Evolutionary conservation across 2,329 filamentous ascomycete genomes (phyloP).

Genomic region (Penicillium sp.): DNA sequence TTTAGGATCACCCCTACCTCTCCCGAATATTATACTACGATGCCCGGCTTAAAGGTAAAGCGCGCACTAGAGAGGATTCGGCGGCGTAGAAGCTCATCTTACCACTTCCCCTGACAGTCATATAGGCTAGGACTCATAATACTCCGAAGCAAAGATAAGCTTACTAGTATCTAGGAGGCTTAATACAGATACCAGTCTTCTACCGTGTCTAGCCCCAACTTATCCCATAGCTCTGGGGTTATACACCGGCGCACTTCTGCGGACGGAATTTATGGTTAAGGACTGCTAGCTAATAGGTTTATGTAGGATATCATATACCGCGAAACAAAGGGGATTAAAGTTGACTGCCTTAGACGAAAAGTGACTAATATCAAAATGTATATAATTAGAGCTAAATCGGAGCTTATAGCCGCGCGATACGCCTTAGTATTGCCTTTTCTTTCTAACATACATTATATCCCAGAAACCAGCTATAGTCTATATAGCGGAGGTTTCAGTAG

Average conservation of each 20-base stretch:
- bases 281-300: neutral
- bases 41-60: neutral
- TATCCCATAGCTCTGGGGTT: neutral
- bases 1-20: neutral
- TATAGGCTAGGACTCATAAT: neutral
- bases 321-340: neutral
- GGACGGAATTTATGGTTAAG: neutral
- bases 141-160: neutral
- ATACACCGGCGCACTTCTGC: neutral
- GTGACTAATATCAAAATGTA: neutral
- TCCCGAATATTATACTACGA: neutral
- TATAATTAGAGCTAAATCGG: neutral
- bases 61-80: neutral
- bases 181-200: neutral
- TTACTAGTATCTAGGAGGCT: neutral
- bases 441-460: neutral
- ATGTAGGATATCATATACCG: neutral
- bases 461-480: neutral
- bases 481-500: neutral
- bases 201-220: neutral
- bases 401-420: neutral
- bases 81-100: neutral
- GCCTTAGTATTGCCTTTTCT: neutral
- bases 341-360: neutral
- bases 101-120: neutral